phyloP scores from a whole-genome alignment of 2,329 filamentous ascomycete species.

The Arthrobotrys conoides region DNA sequence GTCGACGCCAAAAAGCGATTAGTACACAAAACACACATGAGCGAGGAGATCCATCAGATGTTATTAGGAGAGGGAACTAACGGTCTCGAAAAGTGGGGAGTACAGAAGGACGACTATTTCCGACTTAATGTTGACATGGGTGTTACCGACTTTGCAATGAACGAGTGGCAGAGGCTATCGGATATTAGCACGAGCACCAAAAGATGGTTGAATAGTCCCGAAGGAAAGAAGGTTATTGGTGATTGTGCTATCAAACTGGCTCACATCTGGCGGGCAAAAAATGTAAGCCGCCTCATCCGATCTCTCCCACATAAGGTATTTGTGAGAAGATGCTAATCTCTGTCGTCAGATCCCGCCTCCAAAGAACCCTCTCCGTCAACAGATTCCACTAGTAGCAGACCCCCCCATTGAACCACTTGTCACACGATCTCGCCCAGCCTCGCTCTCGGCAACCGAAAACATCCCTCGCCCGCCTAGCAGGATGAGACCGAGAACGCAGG shows the following conservation, averaged over 20 bases:
- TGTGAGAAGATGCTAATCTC: conserved; percentile 15
- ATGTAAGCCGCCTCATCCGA: conserved; percentile 29
- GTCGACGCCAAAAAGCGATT: conserved; percentile 87
- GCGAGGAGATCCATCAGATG: conserved; percentile 86
- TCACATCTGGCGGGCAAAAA: conserved; percentile 56
- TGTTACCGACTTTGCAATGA: conserved; percentile 98
- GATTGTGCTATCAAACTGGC: conserved; percentile 54
- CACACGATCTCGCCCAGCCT: conserved; percentile 9
- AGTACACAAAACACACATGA: conserved; percentile 93
- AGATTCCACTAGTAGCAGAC: conserved; percentile 38
- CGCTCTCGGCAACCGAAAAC: background rate
- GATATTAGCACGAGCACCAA: conserved; percentile 95
- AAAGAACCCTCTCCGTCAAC: conserved; percentile 52
- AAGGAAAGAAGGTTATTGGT: conserved; percentile 52
- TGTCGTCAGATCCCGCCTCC: conserved; percentile 46
- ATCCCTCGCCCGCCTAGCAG: conserved; percentile 21
- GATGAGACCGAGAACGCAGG: conserved; percentile 27
- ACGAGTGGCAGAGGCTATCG: conserved; percentile 93
- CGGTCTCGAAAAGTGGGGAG: conserved; percentile 74
- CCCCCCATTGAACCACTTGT: conserved; percentile 35
- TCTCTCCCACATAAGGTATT: background rate
- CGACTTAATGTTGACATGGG: conserved; percentile 97
- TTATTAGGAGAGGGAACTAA: conserved; percentile 40
- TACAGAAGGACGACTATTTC: conserved; percentile 92
- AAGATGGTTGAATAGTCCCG: conserved; percentile 78